Percentiles rank a stretch among this genome's conserved stretches.
phyloP scores from a whole-genome alignment of 495 filamentous ascomycete species.

The Hyaloscypha variabilis region DNA sequence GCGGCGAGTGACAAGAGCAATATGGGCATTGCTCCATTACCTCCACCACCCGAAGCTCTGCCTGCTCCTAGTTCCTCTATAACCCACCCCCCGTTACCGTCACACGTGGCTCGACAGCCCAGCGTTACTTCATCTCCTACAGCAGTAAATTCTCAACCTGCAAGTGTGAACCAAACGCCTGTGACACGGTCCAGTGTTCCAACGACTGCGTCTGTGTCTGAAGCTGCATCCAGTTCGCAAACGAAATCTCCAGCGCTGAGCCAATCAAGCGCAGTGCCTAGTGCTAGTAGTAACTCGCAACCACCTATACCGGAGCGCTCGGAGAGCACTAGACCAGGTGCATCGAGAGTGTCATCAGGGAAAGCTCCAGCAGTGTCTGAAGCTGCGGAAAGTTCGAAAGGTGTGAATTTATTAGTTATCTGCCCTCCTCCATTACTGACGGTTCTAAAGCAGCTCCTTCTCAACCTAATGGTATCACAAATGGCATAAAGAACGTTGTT shows the following conservation, averaged over 20 bases:
- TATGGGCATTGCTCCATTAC: slow-evolving; percentile 50
- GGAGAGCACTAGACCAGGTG: slow-evolving; percentile 34
- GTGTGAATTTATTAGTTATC: slow-evolving; percentile 33
- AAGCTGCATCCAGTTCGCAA: slow-evolving; percentile 34
- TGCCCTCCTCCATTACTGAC: slow-evolving; percentile 6
- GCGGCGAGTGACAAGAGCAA: slow-evolving; percentile 86
- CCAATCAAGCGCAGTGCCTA: slow-evolving; percentile 38
- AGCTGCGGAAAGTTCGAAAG: slow-evolving; percentile 40
- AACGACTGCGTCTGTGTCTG: slow-evolving; percentile 34
- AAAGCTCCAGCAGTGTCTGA: slow-evolving; percentile 43
- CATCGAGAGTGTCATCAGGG: slow-evolving; percentile 31
- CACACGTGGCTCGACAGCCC: slow-evolving; percentile 27
- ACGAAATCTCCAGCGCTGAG: slow-evolving; percentile 54
- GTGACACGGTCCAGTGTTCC: slow-evolving; percentile 45
- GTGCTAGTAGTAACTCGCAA: slow-evolving; percentile 40
- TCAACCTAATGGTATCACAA: slow-evolving; percentile 54
- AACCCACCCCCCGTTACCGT: slow-evolving; percentile 32
- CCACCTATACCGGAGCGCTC: slow-evolving; percentile 48
- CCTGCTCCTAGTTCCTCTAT: slow-evolving; percentile 23
- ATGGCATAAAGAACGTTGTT: slow-evolving; percentile 47
- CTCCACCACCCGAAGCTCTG: slow-evolving; percentile 37
- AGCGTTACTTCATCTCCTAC: slow-evolving; percentile 57
- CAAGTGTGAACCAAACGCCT: slow-evolving; percentile 35
- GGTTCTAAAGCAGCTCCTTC: slow-evolving; percentile 30
- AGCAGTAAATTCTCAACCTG: slow-evolving; percentile 55